phyloP scores from a whole-genome alignment of 345 rosid species.

The Eucalyptus tenuipes region DNA sequence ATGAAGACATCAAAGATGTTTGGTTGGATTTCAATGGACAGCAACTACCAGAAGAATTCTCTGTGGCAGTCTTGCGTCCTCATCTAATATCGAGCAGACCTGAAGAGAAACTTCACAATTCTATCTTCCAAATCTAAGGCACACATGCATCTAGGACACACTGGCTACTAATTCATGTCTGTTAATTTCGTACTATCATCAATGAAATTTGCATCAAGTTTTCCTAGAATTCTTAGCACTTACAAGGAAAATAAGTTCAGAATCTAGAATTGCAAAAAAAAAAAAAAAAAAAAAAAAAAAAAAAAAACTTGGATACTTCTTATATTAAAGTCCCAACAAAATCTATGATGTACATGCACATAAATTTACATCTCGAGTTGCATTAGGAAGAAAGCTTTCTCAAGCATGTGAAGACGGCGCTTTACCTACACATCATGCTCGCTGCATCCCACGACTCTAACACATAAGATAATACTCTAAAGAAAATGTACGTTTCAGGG shows the following conservation, averaged over 20 bases:
- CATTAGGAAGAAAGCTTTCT: not conserved
- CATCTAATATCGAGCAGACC: too few species aligned
- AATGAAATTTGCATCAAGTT: not conserved
- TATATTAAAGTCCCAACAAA: not conserved
- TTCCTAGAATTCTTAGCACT: not conserved
- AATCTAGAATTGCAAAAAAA: not conserved
- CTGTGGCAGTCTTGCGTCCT: not conserved
- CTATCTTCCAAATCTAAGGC: not conserved
- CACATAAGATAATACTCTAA: not conserved
- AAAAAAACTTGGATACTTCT: not conserved
- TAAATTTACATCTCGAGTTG: not conserved
- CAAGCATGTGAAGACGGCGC: not conserved
- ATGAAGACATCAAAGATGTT: not conserved
- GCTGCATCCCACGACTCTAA: not conserved
- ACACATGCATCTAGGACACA: too few species aligned
- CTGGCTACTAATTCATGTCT: not conserved
- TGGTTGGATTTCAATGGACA: too few species aligned
- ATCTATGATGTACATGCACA: not conserved
- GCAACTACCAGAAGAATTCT: not conserved
- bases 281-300: fast-evolving
- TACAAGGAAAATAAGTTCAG: not conserved
- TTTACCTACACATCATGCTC: not conserved
- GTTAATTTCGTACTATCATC: not conserved
- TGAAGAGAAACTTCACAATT: too few species aligned
- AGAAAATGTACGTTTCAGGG: not conserved